Evolutionary conservation across 2,329 filamentous ascomycete genomes (phyloP).

Genomic region (Macrophomina tecta): DNA sequence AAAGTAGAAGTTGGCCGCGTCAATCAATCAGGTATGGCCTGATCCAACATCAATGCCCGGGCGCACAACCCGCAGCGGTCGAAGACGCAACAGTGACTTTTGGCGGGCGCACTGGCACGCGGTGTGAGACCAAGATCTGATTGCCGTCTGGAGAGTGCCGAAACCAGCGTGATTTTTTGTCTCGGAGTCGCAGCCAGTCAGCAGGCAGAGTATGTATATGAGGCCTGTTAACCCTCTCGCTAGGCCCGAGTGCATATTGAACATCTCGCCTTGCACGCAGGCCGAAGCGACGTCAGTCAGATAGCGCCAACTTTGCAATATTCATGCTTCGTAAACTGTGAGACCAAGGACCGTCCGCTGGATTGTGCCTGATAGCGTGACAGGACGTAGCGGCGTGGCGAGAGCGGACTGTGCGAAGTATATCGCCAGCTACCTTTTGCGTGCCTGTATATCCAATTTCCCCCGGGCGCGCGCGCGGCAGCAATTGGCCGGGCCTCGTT

Average conservation of each 20-base stretch:
- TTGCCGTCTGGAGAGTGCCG: constrained; percentile 22
- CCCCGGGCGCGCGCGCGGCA: constrained; percentile 20
- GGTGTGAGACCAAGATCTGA: constrained; percentile 22
- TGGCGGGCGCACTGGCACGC: constrained; percentile 13
- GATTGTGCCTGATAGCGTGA: constrained; percentile 12
- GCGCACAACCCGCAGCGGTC: constrained; percentile 22
- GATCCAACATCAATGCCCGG: constrained; percentile 24
- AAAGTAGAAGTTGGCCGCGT: constrained; percentile 10
- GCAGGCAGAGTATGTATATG: constrained; percentile 15
- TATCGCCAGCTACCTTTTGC: constrained; percentile 22
- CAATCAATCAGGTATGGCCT: constrained; percentile 28
- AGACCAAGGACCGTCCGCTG: constrained; percentile 11
- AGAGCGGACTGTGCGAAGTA: constrained; percentile 21
- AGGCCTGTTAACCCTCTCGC: constrained; percentile 13
- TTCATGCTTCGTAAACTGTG: constrained; percentile 21
- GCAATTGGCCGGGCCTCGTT: constrained; percentile 8
- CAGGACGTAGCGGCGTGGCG: neutral
- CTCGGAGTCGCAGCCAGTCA: neutral
- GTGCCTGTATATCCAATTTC: constrained; percentile 26
- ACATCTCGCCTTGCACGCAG: neutral
- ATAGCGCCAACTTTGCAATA: constrained; percentile 21
- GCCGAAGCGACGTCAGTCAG: neutral
- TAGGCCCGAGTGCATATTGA: constrained; percentile 8
- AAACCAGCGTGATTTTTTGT: constrained; percentile 12
- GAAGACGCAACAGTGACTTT: constrained; percentile 11